Evolutionary conservation across 106 monocot species (phyloP), one percentile per base, ranked within the genome.

Genomic region (Apostasia shenzhenica): DNA sequence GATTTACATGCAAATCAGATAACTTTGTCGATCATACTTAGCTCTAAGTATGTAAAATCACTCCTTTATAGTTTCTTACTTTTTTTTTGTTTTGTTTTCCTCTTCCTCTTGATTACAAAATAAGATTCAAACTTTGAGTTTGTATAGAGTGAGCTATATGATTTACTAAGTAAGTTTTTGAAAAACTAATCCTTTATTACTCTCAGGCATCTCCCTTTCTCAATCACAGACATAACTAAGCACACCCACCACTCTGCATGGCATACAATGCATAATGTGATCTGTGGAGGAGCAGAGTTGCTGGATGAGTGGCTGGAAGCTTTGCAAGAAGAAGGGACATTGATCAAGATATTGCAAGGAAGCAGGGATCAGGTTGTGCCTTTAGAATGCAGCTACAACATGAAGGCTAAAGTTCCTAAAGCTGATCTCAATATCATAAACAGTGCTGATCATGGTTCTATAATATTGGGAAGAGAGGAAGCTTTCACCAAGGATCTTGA

Each of bases 191-290:
- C 1, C 2, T 54, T 8, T 66, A 38, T 61, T 68, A 51, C 14
- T 40, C 64, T 45, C 73, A 95, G 91, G 80, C 77, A 84, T 64
- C 55, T 88, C 3, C 50, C 65, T 62, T 88, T 74, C 63, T 8
- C 72, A 48, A 39, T 84, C 5, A 73, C 10, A 40, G 95, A 91
- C 61, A 41, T 88, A 9, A 86, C 86, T 0, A 81, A 58, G 79
- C 95, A 95, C 73, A 95, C 95, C 4, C 95, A 95, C 70, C 88
- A 84, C 57, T 91, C 95, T 5, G 95, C 84, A 7, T 95, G 95
- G 95, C 88, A 95, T 51, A 95, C 86, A 2, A 88, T 91, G 88
- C 91, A 95, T 73, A 91, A 95, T 67, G 88, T 91, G 56, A 72
- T 95, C 14, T 91, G 95, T 70, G 88, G 91, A 42, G 88, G 81